Conservation (phyloP, 2,329 filamentous ascomycete genomes). For the Sporothrix brasiliensis region DNA sequence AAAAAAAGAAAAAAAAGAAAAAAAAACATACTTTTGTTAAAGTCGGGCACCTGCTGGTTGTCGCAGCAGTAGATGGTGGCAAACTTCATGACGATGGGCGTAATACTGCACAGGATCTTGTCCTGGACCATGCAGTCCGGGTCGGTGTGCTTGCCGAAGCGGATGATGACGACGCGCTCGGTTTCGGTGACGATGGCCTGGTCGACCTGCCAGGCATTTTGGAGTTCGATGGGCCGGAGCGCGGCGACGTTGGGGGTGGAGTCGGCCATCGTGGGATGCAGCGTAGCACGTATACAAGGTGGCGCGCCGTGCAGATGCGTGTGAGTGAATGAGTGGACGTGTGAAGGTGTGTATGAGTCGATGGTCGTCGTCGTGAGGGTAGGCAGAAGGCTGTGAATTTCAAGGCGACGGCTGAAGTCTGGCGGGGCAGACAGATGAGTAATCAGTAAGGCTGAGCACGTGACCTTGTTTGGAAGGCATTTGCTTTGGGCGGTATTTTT, state of each 20-base stretch:
- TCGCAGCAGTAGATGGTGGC: constrained; percentile 93
- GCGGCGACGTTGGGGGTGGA: constrained; percentile 14
- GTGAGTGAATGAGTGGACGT: not conserved
- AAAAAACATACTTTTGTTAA: constrained; percentile 64
- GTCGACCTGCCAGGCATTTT: constrained; percentile 96
- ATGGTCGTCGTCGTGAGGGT: not conserved
- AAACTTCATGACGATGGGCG: constrained; percentile 91
- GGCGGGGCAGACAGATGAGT: not conserved
- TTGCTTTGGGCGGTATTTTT: too few species aligned
- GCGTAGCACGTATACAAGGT: too few species aligned
- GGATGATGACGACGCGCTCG: constrained; percentile 88
- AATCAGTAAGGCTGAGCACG: not conserved
- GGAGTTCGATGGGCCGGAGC: constrained; percentile 50
- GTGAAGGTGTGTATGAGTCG: not conserved
- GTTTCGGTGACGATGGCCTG: constrained; percentile 89
- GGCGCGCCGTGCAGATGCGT: not conserved
- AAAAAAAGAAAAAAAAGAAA: not conserved
- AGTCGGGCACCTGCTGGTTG: constrained; percentile 84
- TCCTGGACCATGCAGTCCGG: constrained; percentile 76
- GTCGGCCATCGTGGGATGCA: not conserved
- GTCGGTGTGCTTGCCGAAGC: constrained; percentile 87
- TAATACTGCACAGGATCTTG: constrained; percentile 92
- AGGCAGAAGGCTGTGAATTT: not conserved
- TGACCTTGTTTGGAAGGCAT: not conserved
- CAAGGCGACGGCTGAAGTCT: not conserved